A percentile compares a stretch with the other conserved stretches of the same genome.
phyloP scores from a whole-genome alignment of 257 asterid genomes.

The Plantago elongata region DNA sequence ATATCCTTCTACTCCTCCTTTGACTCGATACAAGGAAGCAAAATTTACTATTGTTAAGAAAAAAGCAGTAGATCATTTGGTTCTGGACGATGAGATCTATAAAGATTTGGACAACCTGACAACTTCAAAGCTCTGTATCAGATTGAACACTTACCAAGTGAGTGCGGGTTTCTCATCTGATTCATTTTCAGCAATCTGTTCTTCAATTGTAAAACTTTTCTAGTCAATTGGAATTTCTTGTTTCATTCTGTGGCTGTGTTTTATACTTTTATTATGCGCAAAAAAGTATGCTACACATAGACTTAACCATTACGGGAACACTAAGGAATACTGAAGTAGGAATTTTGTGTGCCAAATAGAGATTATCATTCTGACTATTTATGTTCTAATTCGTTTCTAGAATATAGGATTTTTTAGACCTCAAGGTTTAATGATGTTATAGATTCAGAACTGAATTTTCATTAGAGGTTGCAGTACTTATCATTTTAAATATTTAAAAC shows the following conservation, averaged over 20 bases:
- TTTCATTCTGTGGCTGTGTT: background rate
- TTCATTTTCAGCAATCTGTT: slow-evolving; percentile 17
- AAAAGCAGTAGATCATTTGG: slow-evolving; percentile 53
- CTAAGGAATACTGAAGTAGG: no score
- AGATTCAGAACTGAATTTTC: no score
- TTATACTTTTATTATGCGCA: no score
- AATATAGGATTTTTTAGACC: no score
- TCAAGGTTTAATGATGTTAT: no score
- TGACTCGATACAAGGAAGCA: slow-evolving; percentile 88
- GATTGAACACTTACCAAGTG: slow-evolving; percentile 86
- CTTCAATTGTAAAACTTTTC: background rate
- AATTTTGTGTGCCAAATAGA: no score
- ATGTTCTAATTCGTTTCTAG: no score
- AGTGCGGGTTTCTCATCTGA: slow-evolving; percentile 32
- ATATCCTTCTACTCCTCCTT: slow-evolving; percentile 83
- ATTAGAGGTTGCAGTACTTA: no score
- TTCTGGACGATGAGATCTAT: slow-evolving; percentile 53
- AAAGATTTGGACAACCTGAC: slow-evolving; percentile 65
- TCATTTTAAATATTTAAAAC: no score
- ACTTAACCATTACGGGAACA: no score
- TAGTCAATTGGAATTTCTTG: background rate
- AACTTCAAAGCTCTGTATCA: slow-evolving; percentile 75
- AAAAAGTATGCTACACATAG: no score
- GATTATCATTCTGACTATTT: no score
- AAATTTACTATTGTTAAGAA: slow-evolving; percentile 76